Conservation (phyloP, 345 rosid species). For the Lumnitzera littorea region DNA sequence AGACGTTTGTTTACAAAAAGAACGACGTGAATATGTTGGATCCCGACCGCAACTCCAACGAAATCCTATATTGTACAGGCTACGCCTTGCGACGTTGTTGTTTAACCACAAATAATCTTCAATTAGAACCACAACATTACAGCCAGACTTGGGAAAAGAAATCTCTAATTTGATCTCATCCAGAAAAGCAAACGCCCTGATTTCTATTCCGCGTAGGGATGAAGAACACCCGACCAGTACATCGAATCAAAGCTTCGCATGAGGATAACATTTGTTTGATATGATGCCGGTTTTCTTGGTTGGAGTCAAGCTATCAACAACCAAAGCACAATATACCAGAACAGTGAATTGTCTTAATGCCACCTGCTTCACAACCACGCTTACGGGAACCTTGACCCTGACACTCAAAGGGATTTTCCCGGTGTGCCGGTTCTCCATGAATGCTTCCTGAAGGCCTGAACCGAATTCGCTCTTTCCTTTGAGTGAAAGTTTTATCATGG, state of each 20-base stretch:
- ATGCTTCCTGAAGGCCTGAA: slow-evolving; percentile 25
- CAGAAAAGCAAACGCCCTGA: too few relatives aligned
- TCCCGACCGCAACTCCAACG: too few relatives aligned
- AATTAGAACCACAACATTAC: too few relatives aligned
- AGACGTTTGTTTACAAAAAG: too few relatives aligned
- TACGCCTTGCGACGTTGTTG: too few relatives aligned
- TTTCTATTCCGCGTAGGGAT: too few relatives aligned
- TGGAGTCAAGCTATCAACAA: slow-evolving; percentile 37
- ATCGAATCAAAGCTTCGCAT: slow-evolving; percentile 9
- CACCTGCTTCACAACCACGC: slow-evolving; percentile 16
- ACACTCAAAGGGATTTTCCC: slow-evolving; percentile 41
- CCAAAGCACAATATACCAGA: slow-evolving; percentile 25
- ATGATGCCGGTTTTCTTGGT: slow-evolving; percentile 22
- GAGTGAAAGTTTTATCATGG: slow-evolving; percentile 21
- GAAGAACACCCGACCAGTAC: too few relatives aligned
- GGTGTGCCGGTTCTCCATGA: slow-evolving; percentile 17
- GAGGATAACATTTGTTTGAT: slow-evolving; percentile 21
- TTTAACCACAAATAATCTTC: too few relatives aligned
- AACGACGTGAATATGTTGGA: too few relatives aligned
- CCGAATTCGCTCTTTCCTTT: slow-evolving; percentile 33
- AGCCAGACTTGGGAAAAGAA: too few relatives aligned
- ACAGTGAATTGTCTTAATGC: slow-evolving; percentile 27
- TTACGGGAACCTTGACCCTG: slow-evolving; percentile 27
- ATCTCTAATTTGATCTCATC: too few relatives aligned
- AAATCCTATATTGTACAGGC: too few relatives aligned